Evolutionary conservation across 2,329 filamentous ascomycete genomes (phyloP).

Genomic region (Fusarium transvaalense): DNA sequence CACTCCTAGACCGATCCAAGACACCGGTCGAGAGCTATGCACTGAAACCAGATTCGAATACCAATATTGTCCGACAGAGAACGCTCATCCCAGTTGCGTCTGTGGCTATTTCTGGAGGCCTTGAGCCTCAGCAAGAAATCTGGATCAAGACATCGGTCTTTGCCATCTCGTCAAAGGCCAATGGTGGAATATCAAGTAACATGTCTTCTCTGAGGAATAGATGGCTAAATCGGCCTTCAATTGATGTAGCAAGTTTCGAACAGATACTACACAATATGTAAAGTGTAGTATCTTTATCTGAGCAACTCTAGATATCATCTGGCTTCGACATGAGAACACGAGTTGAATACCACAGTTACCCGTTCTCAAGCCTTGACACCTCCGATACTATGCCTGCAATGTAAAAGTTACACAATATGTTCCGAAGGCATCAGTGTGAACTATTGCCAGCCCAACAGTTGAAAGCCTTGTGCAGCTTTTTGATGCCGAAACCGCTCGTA

Average conservation of each 20-base stretch:
- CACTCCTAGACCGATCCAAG: fast-evolving
- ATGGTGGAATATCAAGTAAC: fast-evolving
- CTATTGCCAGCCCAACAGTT: not conserved
- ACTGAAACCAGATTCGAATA: conserved; percentile 41
- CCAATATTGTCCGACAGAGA: conserved; percentile 31
- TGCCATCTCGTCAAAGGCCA: conserved; percentile 6
- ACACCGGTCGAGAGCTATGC: conserved; percentile 1
- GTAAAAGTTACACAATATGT: too few species aligned
- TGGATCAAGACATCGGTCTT: conserved; percentile 20
- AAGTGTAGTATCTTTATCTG: too few species aligned
- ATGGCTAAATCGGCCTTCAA: conserved; percentile 6
- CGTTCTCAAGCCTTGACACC: not conserved
- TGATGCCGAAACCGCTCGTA: not conserved
- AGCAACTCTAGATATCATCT: not conserved
- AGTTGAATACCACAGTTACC: not conserved
- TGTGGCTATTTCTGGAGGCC: not conserved
- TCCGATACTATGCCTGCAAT: not conserved
- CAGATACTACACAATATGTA: not conserved
- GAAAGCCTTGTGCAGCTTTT: not conserved
- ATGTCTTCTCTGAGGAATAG: not conserved
- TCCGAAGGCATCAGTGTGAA: too few species aligned
- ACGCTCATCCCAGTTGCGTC: conserved; percentile 30
- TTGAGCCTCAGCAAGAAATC: conserved; percentile 1
- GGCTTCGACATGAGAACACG: not conserved
- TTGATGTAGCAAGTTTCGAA: not conserved